Base-by-base conservation (phyloP, 108 stramenopile genomes). In the Skeletonema potamos region DNA sequence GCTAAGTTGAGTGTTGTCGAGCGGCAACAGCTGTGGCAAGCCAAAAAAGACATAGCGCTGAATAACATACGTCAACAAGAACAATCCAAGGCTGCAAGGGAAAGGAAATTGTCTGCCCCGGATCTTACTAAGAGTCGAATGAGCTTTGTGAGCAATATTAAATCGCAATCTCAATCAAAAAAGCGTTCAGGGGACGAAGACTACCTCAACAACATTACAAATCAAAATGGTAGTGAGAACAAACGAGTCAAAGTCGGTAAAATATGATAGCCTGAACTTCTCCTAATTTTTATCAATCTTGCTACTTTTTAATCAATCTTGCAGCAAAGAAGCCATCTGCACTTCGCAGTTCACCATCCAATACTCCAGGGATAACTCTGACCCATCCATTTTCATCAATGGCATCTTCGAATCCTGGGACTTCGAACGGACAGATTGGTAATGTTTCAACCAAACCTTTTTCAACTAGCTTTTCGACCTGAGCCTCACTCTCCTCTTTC, bases 321-420 rank as follows among this genome's bases (percentile, higher is more conserved):
- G 89, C 92, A 4, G 91, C 88, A 73, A 93, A 93, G 64, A 93
- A 93, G 7, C 92, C 92, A 84, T 93, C 92, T 12, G 88, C 84
- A 43, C 58, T 67, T 43, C 60, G 26, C 27, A 89, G 59, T 32
- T 77, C 65, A n/a, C 81, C 85, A 34, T 66, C 54, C 51, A 89
- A 55, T 20, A 82, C 61, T 24, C 89, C 88, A 13, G 92, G 92
- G 20, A 93, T 24, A 3, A 93, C 86, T 61, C 92, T 66, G 24
- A 93, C 62, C 85, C 87, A 91, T 28, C 92, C 92, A 51, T 91
- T 83, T 27, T 85, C 78, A 64, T 88, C 86, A 65, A 93, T 91
- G 48, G 88, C 85, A 61, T 72, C 78, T 54, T 90, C 89, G 65
- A 89, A 93, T 10, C 92, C 92, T 9, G 92, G 92, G 13, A 93